Evolutionary conservation across 768 basidiomycete genomes (phyloP).

Genomic region (Dictyophora rubrovolvata): DNA sequence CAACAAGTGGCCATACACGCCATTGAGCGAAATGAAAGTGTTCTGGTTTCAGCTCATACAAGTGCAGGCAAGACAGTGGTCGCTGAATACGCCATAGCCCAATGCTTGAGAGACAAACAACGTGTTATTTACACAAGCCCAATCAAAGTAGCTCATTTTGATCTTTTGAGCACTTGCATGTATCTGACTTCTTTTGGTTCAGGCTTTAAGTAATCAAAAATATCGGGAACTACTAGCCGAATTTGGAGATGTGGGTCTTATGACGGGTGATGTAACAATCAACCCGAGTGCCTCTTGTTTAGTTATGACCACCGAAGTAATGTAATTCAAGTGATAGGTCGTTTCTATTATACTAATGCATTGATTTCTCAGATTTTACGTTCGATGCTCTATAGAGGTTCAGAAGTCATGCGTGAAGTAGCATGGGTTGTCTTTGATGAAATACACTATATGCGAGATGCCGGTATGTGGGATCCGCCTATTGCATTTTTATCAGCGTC

Average conservation of each 20-base stretch:
- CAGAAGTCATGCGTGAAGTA: constrained; percentile 99
- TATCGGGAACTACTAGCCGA: constrained; percentile 96
- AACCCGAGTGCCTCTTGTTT: constrained; percentile 94
- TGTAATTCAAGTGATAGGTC: not conserved
- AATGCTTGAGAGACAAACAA: constrained; percentile 86
- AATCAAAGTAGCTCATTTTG: constrained; percentile 66
- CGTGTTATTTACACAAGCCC: constrained; percentile 99
- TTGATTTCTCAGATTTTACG: constrained; percentile 67
- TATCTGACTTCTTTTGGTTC: constrained; percentile 8
- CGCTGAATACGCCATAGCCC: constrained; percentile 98
- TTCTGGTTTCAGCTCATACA: constrained; percentile 96
- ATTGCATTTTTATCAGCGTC: not conserved
- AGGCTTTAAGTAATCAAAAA: constrained; percentile 98
- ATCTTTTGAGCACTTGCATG: not conserved
- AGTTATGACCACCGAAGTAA: constrained; percentile 98
- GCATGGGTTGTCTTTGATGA: constrained; percentile 99
- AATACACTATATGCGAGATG: constrained; percentile 99
- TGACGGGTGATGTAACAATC: constrained; percentile 99
- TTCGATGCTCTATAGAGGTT: constrained; percentile 97
- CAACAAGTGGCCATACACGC: constrained; percentile 90
- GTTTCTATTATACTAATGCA: not conserved
- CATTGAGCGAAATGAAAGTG: constrained; percentile 95
- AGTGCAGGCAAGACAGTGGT: constrained; percentile 99
- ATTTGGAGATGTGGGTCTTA: constrained; percentile 96
- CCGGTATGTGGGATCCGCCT: constrained; percentile 26